A percentile compares a stretch with the other conserved stretches of the same genome.
Evolutionary conservation across 371 early-diverging fungal species (phyloP).

Genomic region (Apophysomyces elegans): DNA sequence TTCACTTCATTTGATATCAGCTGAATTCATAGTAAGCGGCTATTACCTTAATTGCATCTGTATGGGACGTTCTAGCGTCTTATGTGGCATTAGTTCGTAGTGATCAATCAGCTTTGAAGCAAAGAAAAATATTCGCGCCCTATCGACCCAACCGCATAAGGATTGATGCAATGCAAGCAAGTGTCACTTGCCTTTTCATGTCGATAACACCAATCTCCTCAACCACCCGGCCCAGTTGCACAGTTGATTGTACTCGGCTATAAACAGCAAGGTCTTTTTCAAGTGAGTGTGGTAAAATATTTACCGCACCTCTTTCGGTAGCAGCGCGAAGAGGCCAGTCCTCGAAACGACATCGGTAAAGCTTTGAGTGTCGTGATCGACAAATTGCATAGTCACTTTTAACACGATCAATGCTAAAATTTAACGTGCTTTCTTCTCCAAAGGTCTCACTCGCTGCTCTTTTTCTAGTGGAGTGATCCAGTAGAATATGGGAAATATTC

Average conservation of each 20-base stretch:
- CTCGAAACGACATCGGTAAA: constrained; percentile 3
- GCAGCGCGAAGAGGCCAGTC: constrained; percentile 1
- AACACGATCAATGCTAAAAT: background rate
- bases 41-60: constrained; percentile 18
- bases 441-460: background rate
- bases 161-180: background rate
- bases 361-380: background rate
- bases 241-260: constrained; percentile 4
- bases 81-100: constrained; percentile 13
- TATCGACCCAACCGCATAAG: background rate
- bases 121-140: background rate
- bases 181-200: constrained; percentile 2
- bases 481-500: background rate
- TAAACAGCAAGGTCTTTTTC: constrained; percentile 16
- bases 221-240: background rate
- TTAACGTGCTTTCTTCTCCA: constrained; percentile 2
- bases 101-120: constrained; percentile 14
- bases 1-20: constrained; percentile 1
- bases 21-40: background rate
- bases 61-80: constrained; percentile 14
- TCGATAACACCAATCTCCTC: constrained; percentile 5
- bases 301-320: background rate
- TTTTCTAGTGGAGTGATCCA: background rate
- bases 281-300: background rate
- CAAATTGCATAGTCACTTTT: background rate